Evolutionary conservation across 169 alveolate genomes (phyloP).

Genomic region (Plasmodium inui): DNA sequence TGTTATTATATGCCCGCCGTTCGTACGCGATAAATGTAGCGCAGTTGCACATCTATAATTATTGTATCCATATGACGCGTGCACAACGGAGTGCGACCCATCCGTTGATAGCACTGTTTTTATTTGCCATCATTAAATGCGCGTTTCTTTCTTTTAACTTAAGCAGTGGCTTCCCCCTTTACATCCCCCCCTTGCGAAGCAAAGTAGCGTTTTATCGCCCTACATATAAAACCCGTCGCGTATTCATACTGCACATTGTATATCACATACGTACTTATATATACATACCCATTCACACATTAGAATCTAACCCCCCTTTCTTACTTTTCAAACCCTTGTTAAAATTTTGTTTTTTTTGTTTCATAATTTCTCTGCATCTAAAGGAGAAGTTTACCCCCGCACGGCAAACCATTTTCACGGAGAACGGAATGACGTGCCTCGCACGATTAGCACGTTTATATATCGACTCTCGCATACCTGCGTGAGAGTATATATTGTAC

Average conservation of each 20-base stretch:
- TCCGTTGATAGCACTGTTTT: not conserved
- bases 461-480: not conserved
- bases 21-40: not conserved
- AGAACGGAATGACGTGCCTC: too few relatives aligned
- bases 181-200: not conserved
- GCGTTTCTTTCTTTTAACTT: not conserved
- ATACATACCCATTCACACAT: not conserved
- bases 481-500: not conserved
- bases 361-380: not conserved
- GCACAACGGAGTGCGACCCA: not conserved
- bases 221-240: not conserved
- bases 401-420: too few relatives aligned
- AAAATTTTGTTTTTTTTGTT: not conserved
- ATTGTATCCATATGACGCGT: not conserved
- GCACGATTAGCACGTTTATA: too few relatives aligned
- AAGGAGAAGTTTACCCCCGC: not conserved
- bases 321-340: not conserved
- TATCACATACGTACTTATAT: not conserved
- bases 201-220: not conserved
- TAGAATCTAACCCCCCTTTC: not conserved
- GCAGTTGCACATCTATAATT: not conserved
- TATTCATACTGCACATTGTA: not conserved
- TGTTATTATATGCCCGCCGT: not conserved
- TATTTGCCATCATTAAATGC: not conserved
- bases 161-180: not conserved